A percentile compares a stretch with the other conserved stretches of the same genome.
Conservation (phyloP, 2,329 filamentous ascomycete genomes). For the Arthrobotrys pseudoclavata region DNA sequence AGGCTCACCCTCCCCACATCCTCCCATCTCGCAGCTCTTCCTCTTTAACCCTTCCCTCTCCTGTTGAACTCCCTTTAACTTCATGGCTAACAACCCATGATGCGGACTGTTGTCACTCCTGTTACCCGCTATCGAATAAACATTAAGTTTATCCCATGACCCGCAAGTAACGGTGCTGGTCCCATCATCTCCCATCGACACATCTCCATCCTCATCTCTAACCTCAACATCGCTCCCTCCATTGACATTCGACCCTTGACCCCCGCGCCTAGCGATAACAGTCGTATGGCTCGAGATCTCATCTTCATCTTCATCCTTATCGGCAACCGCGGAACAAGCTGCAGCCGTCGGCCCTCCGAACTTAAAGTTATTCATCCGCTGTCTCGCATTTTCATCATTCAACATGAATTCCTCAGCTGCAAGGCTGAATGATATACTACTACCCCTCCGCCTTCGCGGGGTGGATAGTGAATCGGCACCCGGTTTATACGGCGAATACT, state of each 20-base stretch:
- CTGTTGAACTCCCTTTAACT: constrained; percentile 38
- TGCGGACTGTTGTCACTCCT: constrained; percentile 47
- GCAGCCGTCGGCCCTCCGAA: constrained; percentile 31
- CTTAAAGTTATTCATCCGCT: constrained; percentile 54
- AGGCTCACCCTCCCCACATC: background rate
- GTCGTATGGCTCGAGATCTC: constrained; percentile 31
- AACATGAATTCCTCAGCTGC: constrained; percentile 56
- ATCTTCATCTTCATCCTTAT: constrained; percentile 35
- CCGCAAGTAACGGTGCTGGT: constrained; percentile 45
- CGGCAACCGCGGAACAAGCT: constrained; percentile 1
- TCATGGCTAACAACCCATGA: constrained; percentile 51
- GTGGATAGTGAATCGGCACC: constrained; percentile 65
- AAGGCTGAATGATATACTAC: constrained; percentile 47
- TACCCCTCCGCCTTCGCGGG: constrained; percentile 46
- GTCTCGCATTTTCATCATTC: constrained; percentile 42
- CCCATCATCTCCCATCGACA: constrained; percentile 46
- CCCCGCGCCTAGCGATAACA: constrained; percentile 1
- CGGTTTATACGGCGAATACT: constrained; percentile 86
- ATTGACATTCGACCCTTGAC: background rate
- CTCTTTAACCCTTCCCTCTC: constrained; percentile 23
- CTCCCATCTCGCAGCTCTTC: constrained; percentile 20
- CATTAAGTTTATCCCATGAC: constrained; percentile 55
- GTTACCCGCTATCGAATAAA: constrained; percentile 42
- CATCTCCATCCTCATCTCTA: constrained; percentile 45
- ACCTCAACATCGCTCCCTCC: background rate